These are phyloP conservation scores for Pistacia atlantica DNA, from an alignment of 345 rosid genomes.

Conservation along the genomic window DNA sequence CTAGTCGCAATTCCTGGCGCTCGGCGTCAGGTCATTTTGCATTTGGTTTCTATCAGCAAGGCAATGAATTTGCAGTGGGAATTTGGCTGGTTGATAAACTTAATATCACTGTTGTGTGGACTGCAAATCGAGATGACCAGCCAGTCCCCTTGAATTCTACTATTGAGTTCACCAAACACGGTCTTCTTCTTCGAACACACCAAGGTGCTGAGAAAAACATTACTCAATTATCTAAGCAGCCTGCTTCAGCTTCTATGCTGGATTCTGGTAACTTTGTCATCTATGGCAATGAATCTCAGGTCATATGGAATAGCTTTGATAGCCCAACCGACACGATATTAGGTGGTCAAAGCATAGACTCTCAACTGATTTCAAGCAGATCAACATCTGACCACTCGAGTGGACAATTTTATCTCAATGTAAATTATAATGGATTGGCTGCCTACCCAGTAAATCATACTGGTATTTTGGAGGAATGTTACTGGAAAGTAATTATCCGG, in stretches of 20 bases:
- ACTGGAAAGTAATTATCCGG: not conserved
- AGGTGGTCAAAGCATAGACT: not conserved
- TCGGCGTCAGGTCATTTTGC: not conserved
- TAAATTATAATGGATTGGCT: not conserved
- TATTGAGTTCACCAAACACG: slow-evolving; percentile 2
- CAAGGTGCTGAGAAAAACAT: slow-evolving; percentile 2
- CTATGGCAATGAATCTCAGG: not conserved
- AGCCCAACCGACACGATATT: slow-evolving; percentile 18
- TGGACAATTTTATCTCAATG: not conserved
- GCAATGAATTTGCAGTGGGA: slow-evolving; percentile 25
- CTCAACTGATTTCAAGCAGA: not conserved
- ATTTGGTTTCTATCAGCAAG: slow-evolving; percentile 29
- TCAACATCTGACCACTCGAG: not conserved
- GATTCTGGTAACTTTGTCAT: slow-evolving; percentile 35
- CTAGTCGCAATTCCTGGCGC: not conserved
- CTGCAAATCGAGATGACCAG: slow-evolving; percentile 30
- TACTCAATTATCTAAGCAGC: not conserved
- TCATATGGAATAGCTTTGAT: slow-evolving; percentile 11
- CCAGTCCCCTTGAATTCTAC: slow-evolving; percentile 21
- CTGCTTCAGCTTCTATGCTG: slow-evolving; percentile 29
- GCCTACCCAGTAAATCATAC: not conserved
- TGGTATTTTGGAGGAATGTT: not conserved
- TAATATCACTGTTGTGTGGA: slow-evolving; percentile 28
- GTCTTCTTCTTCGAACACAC: slow-evolving; percentile 18
- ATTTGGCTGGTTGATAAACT: slow-evolving; percentile 8